These are phyloP conservation scores for Closterium sp. DNA, from an alignment of 139 green algal species.

Conservation along the genomic window DNA sequence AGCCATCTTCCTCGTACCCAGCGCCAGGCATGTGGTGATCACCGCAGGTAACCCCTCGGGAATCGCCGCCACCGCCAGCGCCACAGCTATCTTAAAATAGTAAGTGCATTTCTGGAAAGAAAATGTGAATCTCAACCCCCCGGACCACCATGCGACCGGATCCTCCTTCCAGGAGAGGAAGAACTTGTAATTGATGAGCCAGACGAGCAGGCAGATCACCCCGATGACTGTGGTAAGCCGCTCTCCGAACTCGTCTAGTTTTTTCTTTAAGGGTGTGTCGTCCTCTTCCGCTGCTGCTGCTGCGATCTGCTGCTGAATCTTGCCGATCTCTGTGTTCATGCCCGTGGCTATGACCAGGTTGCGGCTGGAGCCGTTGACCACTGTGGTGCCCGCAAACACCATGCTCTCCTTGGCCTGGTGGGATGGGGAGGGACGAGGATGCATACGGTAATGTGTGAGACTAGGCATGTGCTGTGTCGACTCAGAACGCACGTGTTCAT, in stretches of 20 bases:
- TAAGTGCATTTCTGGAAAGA: slow-evolving; percentile 68
- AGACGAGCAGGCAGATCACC: slow-evolving; percentile 92
- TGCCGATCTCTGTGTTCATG: slow-evolving; percentile 97
- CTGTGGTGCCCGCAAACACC: slow-evolving; percentile 92
- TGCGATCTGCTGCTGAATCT: slow-evolving; percentile 80
- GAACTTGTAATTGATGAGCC: slow-evolving; percentile 98
- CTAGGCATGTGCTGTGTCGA: too few relatives aligned
- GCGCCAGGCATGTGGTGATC: slow-evolving; percentile 98
- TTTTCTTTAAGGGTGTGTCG: slow-evolving; percentile 97
- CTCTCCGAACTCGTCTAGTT: slow-evolving; percentile 96
- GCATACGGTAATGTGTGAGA: too few relatives aligned
- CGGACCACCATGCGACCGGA: background rate
- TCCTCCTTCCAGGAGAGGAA: slow-evolving; percentile 67
- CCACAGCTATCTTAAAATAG: slow-evolving; percentile 87
- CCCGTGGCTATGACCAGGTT: slow-evolving; percentile 82
- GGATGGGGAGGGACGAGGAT: background rate
- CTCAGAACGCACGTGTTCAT: too few relatives aligned
- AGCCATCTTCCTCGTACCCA: slow-evolving; percentile 96
- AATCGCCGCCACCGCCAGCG: slow-evolving; percentile 96
- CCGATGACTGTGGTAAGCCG: slow-evolving; percentile 92
- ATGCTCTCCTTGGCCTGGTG: slow-evolving; percentile 89
- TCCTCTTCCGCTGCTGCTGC: slow-evolving; percentile 81
- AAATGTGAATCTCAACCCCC: slow-evolving; percentile 39
- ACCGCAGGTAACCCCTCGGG: slow-evolving; percentile 97
- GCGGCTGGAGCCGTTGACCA: slow-evolving; percentile 77